Evolutionary conservation across 2,329 filamentous ascomycete species (phyloP).

Genomic region (Exserohilum turcica): DNA sequence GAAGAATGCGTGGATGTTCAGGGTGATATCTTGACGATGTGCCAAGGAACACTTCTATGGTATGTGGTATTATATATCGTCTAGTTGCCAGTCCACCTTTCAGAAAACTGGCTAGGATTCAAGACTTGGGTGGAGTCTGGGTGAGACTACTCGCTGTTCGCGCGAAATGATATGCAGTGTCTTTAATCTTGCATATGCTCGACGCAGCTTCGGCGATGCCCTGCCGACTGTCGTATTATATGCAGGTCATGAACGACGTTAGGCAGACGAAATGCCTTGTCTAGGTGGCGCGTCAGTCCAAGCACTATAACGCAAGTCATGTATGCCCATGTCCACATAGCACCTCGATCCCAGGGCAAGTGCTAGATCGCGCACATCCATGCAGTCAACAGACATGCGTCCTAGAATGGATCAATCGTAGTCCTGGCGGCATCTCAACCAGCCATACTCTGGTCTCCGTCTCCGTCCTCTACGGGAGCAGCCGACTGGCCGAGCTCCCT

Average conservation of each 20-base stretch:
- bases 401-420: slow-evolving; percentile 38
- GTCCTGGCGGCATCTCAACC: slow-evolving; percentile 37
- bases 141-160: not conserved
- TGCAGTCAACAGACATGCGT: slow-evolving; percentile 33
- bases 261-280: not conserved
- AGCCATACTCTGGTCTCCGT: slow-evolving; percentile 45
- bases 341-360: slow-evolving; percentile 20
- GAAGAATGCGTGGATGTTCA: too few relatives aligned
- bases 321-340: slow-evolving; percentile 6
- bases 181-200: not conserved
- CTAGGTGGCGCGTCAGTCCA: slow-evolving; percentile 3
- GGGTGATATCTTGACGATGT: too few relatives aligned
- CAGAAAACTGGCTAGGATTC: too few relatives aligned
- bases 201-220: not conserved
- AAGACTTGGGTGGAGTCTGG: not conserved
- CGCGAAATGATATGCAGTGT: not conserved
- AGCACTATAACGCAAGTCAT: not conserved
- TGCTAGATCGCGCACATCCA: slow-evolving; percentile 37
- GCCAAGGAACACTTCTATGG: too few relatives aligned
- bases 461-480: slow-evolving; percentile 23
- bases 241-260: too few relatives aligned
- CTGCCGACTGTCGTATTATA: not conserved
- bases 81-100: too few relatives aligned
- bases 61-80: not conserved
- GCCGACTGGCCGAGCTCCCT: slow-evolving; percentile 36